Evolutionary conservation across 257 asterid species (phyloP), one percentile per base, ranked within the genome.

Genomic region (Petrea volubilis): DNA sequence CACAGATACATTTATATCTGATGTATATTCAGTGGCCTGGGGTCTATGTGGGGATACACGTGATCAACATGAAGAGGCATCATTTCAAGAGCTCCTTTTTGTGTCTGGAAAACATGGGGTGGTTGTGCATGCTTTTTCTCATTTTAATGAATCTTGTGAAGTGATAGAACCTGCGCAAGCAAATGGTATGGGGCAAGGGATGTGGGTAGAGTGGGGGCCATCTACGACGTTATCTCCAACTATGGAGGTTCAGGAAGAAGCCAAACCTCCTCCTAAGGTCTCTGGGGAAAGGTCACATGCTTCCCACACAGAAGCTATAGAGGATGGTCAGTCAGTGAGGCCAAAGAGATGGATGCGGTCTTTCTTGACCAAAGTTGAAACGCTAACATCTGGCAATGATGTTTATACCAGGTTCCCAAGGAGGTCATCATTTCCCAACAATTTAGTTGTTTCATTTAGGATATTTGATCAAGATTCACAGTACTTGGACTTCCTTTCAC

Each of bases 151-250:
- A 72, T 74, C 73, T 34, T 52, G 74, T 57, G 82, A 87, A 77
- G 70, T 56, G 20, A 59, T 65, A 68, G 75, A 70, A 71, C 74
- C 83, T 11, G 57, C 64, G 34, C 79, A 71, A 70, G 86, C 67
- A 72, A 71, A 49, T 77, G 85, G 75, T 82, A 73, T 50, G 72
- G 95, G 83, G 61, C 67, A 81, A 78, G 97, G 97, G 71, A 80
- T 15, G 78, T 91, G 96, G 97, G 85, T 84, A 38, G 93, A 87
- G 41, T 94, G 99, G 99, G 98, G 96, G 14, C 96, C 97, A 3
- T 74, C 85, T 12, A 23, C 70, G 38, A 70, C 74, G 63, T 68
- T 64, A 76, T 77, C 79, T 83, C 72, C 74, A 23, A 14, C 49
- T 64, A 25, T 51, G 20, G 82, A 62, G 57, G 65, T 58, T 64